These are phyloP conservation scores for Penicillium digitatum DNA, from an alignment of 2,329 filamentous ascomycete genomes.

Conservation along the genomic window DNA sequence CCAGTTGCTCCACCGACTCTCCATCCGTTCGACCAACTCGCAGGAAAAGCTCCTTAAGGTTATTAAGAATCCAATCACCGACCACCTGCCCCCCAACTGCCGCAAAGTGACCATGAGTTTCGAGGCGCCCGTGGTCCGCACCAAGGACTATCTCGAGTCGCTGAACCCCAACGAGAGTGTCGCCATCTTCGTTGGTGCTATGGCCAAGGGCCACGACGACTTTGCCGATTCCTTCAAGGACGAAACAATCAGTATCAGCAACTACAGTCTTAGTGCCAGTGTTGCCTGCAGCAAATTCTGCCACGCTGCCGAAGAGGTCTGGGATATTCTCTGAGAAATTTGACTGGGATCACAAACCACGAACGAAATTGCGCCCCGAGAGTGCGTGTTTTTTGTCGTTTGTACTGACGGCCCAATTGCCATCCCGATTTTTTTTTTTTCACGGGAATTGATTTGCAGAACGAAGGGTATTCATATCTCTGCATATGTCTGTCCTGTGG, in stretches of 20 bases:
- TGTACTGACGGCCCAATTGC: constrained; percentile 11
- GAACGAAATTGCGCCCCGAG: constrained; percentile 10
- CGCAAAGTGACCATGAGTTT: constrained; percentile 96
- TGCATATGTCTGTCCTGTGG: background rate
- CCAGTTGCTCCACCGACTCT: constrained; percentile 89
- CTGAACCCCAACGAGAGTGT: constrained; percentile 83
- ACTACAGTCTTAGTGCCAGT: constrained; percentile 94
- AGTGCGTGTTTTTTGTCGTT: constrained; percentile 10
- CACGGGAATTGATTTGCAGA: constrained; percentile 6
- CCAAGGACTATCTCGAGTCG: constrained; percentile 80
- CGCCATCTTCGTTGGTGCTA: constrained; percentile 95
- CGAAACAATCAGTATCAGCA: constrained; percentile 97
- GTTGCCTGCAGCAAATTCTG: constrained; percentile 99
- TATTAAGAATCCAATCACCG: constrained; percentile 96
- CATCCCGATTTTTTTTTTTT: constrained; percentile 14
- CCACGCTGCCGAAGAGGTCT: constrained; percentile 93
- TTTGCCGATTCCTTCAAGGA: constrained; percentile 94
- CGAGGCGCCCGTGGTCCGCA: constrained; percentile 80
- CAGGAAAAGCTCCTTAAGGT: constrained; percentile 97
- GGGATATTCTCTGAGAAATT: constrained; percentile 73
- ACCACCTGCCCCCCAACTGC: constrained; percentile 94
- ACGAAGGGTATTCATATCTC: background rate
- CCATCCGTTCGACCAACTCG: constrained; percentile 92
- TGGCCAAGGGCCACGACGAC: constrained; percentile 94
- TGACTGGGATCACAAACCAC: background rate